phyloP scores from a whole-genome alignment of 257 asterid species.

The Salvia miltiorrhiza region DNA sequence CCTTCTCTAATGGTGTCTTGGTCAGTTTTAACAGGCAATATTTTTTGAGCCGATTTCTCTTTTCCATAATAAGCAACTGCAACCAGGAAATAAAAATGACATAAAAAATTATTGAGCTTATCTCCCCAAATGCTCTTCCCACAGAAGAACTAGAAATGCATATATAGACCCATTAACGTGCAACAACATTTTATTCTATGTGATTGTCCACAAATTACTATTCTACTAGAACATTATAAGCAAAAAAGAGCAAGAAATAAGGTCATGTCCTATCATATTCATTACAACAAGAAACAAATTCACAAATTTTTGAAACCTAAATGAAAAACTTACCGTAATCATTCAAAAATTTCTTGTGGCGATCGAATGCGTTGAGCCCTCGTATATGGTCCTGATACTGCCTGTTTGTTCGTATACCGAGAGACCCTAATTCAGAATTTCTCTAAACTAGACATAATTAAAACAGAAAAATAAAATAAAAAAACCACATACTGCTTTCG shows the following conservation, averaged over 20 bases:
- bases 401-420: conserved; percentile 34
- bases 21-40: conserved; percentile 82
- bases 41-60: conserved; percentile 40
- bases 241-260: conserved; percentile 1
- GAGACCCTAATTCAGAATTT: conserved; percentile 7
- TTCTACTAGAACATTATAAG: not conserved
- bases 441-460: not conserved
- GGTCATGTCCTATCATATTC: not conserved
- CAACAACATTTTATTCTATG: not conserved
- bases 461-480: not conserved
- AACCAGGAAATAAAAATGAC: conserved; percentile 6
- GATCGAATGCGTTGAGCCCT: conserved; percentile 97
- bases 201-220: not conserved
- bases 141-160: not conserved
- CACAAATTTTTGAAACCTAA: conserved; percentile 12
- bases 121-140: not conserved
- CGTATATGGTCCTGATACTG: conserved; percentile 86
- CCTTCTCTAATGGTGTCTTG: conserved; percentile 98
- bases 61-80: conserved; percentile 81
- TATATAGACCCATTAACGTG: not conserved
- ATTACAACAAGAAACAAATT: not conserved
- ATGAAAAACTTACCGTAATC: conserved; percentile 60
- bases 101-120: not conserved
- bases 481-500: conserved; percentile 53
- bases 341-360: conserved; percentile 80